phyloP scores from a whole-genome alignment of 257 asterid species.

The Catharanthus roseus region DNA sequence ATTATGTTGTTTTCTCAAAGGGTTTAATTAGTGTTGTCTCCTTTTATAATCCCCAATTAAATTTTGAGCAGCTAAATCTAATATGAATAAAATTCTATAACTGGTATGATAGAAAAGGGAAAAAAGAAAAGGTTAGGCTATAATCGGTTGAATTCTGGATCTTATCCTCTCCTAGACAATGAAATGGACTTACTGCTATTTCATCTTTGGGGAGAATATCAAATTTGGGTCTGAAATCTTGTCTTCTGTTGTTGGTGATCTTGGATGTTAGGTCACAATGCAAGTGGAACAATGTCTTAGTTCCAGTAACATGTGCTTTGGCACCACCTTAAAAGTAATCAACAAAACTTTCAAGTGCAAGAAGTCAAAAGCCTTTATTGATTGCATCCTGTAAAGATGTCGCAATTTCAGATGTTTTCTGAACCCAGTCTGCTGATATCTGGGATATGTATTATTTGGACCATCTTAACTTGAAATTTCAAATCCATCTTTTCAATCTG shows the following conservation, averaged over 20 bases:
- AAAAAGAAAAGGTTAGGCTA: no score
- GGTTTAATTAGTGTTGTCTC: background rate
- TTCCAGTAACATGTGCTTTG: conserved; percentile 11
- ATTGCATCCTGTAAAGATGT: background rate
- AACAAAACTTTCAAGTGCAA: conserved; percentile 21
- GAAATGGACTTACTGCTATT: background rate
- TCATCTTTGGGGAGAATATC: background rate
- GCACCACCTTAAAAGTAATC: conserved; percentile 11
- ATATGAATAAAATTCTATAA: background rate
- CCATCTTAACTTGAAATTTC: background rate
- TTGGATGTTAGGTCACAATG: conserved; percentile 17
- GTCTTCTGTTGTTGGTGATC: conserved; percentile 1
- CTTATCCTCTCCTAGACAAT: no score
- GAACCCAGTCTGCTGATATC: no score
- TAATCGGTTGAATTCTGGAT: no score
- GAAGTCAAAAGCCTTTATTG: conserved; percentile 4
- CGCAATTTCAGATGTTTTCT: background rate
- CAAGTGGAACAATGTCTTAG: conserved; percentile 16
- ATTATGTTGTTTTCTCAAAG: background rate
- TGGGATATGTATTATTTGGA: background rate
- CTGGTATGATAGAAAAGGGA: no score
- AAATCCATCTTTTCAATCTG: no score
- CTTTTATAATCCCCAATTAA: background rate
- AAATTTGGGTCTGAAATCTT: background rate
- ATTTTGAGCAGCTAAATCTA: background rate